phyloP scores from a whole-genome alignment of 192 early-diverging fungal species.

The Coemansia sp. region DNA sequence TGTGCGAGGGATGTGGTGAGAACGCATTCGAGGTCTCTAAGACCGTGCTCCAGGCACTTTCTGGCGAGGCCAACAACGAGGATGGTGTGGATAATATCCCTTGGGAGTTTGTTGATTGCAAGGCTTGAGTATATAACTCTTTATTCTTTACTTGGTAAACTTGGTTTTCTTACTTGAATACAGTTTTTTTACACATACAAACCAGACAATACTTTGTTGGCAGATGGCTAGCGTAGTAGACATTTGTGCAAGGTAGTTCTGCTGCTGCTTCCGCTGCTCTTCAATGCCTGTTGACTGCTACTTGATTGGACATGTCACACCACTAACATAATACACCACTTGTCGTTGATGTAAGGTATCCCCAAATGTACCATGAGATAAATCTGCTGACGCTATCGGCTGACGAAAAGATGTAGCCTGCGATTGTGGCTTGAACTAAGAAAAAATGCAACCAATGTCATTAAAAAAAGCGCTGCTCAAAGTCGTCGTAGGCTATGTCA shows the following conservation, averaged over 20 bases:
- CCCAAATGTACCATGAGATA: background rate
- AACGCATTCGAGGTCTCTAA: constrained; percentile 6
- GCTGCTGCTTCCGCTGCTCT: background rate
- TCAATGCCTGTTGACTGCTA: background rate
- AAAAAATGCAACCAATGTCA: background rate
- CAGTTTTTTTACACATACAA: too few relatives aligned
- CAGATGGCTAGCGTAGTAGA: background rate
- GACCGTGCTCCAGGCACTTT: background rate
- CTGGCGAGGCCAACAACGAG: background rate
- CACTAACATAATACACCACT: too few relatives aligned
- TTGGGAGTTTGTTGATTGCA: constrained; percentile 6
- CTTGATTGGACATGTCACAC: background rate
- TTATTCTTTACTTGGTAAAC: background rate
- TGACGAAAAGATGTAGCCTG: background rate
- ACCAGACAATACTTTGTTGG: background rate
- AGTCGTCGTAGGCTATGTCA: background rate
- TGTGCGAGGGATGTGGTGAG: constrained; percentile 12
- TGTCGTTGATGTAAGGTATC: constrained; percentile 2
- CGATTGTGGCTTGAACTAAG: background rate
- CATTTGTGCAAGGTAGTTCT: background rate
- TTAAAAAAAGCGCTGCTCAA: background rate
- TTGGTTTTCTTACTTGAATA: background rate
- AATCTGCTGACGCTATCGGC: background rate
- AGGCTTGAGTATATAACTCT: background rate
- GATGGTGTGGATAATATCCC: background rate